Base-by-base conservation (phyloP, 495 filamentous ascomycete genomes). In the Aspergillus sparsus region DNA sequence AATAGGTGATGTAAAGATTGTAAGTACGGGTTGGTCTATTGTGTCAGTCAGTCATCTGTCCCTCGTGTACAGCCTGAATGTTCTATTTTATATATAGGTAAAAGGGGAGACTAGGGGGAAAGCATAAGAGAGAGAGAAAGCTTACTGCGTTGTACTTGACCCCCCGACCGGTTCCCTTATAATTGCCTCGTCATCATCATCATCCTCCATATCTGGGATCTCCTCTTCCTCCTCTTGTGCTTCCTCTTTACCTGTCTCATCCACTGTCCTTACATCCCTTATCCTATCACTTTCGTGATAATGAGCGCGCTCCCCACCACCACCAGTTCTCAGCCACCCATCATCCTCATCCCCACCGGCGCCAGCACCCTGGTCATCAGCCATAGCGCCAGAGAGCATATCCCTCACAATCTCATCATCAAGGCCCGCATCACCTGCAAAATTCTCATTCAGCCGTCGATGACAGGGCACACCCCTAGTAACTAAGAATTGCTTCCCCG, bases 201-300 rank as follows among this genome's bases (percentile, higher is more conserved):
- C 93, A 67, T 98, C 94, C 66, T 98, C 94, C 90, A 97, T 97
- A 72, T 98, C 94, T 0, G 92, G 92, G 60, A 97, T 96, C 68
- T 97, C 94, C 49, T 93, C 90, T 8, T 88, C 86, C 5, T 92
- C 90, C 6, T 87, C 85, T 5, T 92, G 83, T 16, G 87, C 91
- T 11, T 90, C 86, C 31, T 87, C 86, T 16, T 79, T 90, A 7
- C 90, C 90, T 11, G 90, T 82, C 65, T 94, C 91, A 68, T 95
- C 91, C 49, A 95, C 83, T 0, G 91, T 96, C 62, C 90, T 75
- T 49, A 97, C 92, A 75, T 97, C 92, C 53, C 83, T 74, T 41
- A 85, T 85, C 69, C 88, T 83, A 42, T 27, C 21, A 27, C 87
- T 85, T 53, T 88, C 90, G 66, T 90, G 87, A 27, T 27, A 27